These are phyloP conservation scores for Calonectria ilicicola DNA, from an alignment of 2,329 filamentous ascomycete species.

Conservation along the genomic window DNA sequence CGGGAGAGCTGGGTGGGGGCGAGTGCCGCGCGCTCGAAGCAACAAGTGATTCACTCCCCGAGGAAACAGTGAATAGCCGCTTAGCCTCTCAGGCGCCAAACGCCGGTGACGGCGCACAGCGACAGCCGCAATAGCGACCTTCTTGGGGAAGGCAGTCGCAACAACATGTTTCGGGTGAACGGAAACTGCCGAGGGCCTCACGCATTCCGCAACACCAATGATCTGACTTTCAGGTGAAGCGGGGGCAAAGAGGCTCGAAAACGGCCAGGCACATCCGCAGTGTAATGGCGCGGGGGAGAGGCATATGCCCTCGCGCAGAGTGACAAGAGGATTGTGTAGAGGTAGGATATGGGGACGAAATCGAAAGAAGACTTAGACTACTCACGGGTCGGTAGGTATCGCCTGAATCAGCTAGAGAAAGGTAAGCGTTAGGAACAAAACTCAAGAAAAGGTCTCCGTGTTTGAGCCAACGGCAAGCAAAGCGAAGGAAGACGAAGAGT, in stretches of 20 bases:
- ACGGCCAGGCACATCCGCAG: constrained; percentile 26
- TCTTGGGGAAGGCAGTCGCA: constrained; percentile 18
- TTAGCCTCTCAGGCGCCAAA: neutral
- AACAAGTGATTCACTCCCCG: constrained; percentile 19
- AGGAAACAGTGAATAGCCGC: constrained; percentile 10
- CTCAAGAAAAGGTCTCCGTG: constrained; percentile 38
- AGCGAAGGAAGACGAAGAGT: constrained; percentile 40
- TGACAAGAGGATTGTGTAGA: constrained; percentile 31
- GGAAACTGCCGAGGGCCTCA: constrained; percentile 31
- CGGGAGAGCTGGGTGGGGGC: constrained; percentile 23
- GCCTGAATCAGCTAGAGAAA: constrained; percentile 68
- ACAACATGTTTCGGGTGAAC: constrained; percentile 37
- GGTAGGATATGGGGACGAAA: constrained; percentile 21
- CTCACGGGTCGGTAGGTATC: constrained; percentile 73
- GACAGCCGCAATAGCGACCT: neutral
- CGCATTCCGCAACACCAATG: constrained; percentile 27
- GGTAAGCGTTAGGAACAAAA: constrained; percentile 47
- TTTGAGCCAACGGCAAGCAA: constrained; percentile 40
- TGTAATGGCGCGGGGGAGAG: constrained; percentile 35
- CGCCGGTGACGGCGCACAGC: constrained; percentile 5
- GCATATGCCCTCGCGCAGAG: constrained; percentile 33
- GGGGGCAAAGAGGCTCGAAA: constrained; percentile 30
- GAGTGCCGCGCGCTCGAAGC: constrained; percentile 15
- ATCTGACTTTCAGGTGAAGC: constrained; percentile 31
- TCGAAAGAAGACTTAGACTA: constrained; percentile 40